Evolutionary conservation across 257 asterid species (phyloP), one percentile per base, ranked within the genome.

Genomic region (Solanum bulbocastanum): DNA sequence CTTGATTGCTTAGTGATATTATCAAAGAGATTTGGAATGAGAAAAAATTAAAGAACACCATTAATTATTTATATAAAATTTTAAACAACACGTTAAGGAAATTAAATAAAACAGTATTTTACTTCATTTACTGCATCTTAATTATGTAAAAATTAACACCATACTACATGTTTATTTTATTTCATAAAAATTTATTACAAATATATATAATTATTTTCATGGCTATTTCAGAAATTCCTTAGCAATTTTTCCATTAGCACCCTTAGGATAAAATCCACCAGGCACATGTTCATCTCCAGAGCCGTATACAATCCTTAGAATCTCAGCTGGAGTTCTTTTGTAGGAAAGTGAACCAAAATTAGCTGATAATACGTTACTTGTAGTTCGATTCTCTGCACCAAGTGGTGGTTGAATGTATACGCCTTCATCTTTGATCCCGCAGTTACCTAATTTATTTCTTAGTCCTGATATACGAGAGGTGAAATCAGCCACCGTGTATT

Each of bases 201-300:
- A 6, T 68, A 30, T 18, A 2, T 10, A 52, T 18, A 52, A 35
- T 73, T 10, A 73, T 73, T 78, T 14, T 27, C 60, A 13, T 76
- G 36, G 4, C 14, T 65, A 10, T 27, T 76, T 44, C 37, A 89
- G 86, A 16, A 74, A 87, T 3, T n/a, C 5, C 75, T 33, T 86
- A 12, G 96, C 96, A 25, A 93, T 92, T 44, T 60, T 86, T 68
- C 96, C 95, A 71, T 89, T 88, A 18, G 78, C 94, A 20, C 95
- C 95, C 10, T 44, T 11, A 0, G 94, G 96, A 12, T 22, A 92
- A 88, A 91, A 93, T 8, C 91, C 91, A 0, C 94, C 93, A 2
- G 94, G 93, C 4, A 73, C 25, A 18, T 56, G 85, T 86, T 91
- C 93, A 39, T 91, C 30, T 3, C 94, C 91, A 8, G 93, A 86